Conservation (phyloP, 306 rosid species). For the Trifolium fragiferum region DNA sequence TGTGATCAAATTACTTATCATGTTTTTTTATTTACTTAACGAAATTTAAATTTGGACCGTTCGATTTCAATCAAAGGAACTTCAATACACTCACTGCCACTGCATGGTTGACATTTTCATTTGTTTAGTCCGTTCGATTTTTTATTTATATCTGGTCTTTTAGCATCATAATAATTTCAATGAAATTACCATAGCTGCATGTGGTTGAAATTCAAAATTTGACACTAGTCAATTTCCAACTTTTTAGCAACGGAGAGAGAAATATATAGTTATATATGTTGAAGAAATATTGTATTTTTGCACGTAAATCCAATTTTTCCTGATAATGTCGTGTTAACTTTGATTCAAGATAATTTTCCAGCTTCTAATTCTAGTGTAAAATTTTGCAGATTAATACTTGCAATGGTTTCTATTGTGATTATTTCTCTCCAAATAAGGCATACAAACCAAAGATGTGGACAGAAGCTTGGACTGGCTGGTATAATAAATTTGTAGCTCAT, state of each 20-base stretch:
- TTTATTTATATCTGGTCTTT: background rate
- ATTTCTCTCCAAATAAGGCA: constrained; percentile 91
- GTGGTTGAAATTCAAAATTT: constrained; percentile 11
- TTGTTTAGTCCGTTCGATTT: constrained; percentile 18
- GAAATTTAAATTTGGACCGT: no score
- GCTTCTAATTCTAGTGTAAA: constrained; percentile 34
- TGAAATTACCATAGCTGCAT: constrained; percentile 33
- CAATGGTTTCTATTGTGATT: constrained; percentile 96
- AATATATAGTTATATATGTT: constrained; percentile 5
- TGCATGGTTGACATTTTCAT: constrained; percentile 44
- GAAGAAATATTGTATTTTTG: constrained; percentile 39
- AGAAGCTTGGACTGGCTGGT: constrained; percentile 99
- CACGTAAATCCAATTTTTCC: constrained; percentile 13
- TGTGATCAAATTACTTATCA: no score
- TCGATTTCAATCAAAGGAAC: background rate
- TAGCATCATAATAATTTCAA: constrained; percentile 38
- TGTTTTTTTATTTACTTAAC: background rate
- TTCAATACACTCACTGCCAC: background rate
- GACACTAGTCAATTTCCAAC: constrained; percentile 33
- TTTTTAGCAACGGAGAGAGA: constrained; percentile 10
- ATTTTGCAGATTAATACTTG: constrained; percentile 83
- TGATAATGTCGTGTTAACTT: constrained; percentile 20
- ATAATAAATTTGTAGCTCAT: constrained; percentile 37
- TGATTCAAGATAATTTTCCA: background rate
- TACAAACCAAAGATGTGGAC: constrained; percentile 99